Conservation (phyloP, 2,329 filamentous ascomycete genomes). For the Talaromyces sp. region DNA sequence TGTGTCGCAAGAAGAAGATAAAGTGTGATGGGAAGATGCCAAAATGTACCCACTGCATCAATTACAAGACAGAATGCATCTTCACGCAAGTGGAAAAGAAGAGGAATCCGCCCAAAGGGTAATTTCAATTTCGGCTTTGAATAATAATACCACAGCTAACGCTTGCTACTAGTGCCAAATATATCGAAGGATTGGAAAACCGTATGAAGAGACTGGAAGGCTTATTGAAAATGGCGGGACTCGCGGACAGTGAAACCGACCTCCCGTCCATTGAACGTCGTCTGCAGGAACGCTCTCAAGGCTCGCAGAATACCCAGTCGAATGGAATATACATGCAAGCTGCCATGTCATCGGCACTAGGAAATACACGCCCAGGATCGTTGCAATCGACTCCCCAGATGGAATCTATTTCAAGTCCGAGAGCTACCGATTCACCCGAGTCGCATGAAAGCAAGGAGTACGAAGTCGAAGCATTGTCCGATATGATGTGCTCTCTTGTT, state of each 20-base stretch:
- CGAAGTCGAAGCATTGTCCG: conserved; percentile 82
- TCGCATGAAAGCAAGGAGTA: conserved; percentile 54
- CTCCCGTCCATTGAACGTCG: conserved; percentile 82
- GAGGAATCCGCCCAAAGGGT: conserved; percentile 94
- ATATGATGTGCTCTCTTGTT: conserved; percentile 98
- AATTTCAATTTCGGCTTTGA: conserved; percentile 28
- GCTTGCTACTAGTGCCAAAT: conserved; percentile 67
- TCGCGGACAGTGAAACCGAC: conserved; percentile 72
- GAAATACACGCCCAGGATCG: conserved; percentile 31
- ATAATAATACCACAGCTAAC: not conserved
- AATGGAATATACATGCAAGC: conserved; percentile 27
- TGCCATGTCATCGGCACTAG: conserved; percentile 17
- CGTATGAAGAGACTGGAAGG: conserved; percentile 94
- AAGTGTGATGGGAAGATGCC: conserved; percentile 97
- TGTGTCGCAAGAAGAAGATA: conserved; percentile 91
- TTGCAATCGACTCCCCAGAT: conserved; percentile 45
- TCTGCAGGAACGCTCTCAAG: conserved; percentile 47
- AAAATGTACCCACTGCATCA: conserved; percentile 90
- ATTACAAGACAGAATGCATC: conserved; percentile 96
- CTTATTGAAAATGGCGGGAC: conserved; percentile 75
- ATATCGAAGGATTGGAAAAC: conserved; percentile 95
- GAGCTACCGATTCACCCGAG: conserved; percentile 50
- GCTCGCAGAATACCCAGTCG: conserved; percentile 7
- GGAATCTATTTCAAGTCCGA: conserved; percentile 46
- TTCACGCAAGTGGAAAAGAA: conserved; percentile 99